Base-by-base conservation (phyloP, 345 rosid genomes). In the Lepidium aucheri region DNA sequence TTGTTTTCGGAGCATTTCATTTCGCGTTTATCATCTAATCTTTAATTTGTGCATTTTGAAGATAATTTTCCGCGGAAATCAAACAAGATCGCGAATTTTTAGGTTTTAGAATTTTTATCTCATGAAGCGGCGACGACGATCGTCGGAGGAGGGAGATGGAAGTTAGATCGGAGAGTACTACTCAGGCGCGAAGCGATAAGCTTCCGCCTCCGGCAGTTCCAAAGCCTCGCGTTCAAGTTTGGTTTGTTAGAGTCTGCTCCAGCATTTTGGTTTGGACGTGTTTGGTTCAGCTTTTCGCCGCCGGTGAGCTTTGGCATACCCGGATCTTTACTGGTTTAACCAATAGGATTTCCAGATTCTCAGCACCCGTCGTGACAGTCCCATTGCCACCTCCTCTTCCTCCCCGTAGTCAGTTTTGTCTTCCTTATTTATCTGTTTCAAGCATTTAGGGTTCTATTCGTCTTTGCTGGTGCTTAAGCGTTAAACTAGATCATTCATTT, bases 221-320 rank as follows among this genome's bases (percentile, higher is more conserved):
- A 9, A 76, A 86, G 78, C 84, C 85, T 22, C 76, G 99, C 24
- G 71, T 85, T 16, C 89, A 89, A 78, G 85, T 86, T 12, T 90
- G 92, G 93, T 90, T 94, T 67, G 79, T 88, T 2, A 82, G 95
- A 68, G 87, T 90, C 17, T 94, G 99, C 61, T 84, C 96, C 53
- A 84, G 83, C 79, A 90, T 94, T 81, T 78, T 94, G 86, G 66
- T 94, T 20, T 94, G 99, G 99, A 94, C 99, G 26, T 91, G 97
- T 79, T 74, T 90, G 85, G 95, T 94, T 64, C 99, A 94, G 83
- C 82, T 90, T 36, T 78, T 90, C 22, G 84, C 97, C 53, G 86
- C 86, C 40, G 91, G 93, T 8, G 83, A 85, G 90, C 84, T 94
- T 41, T 94, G 99, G 97, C 91, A 73, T 39, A 81, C 91, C 3